These are phyloP conservation scores for Pueraria montana DNA, from an alignment of 306 rosid species.

Conservation along the genomic window DNA sequence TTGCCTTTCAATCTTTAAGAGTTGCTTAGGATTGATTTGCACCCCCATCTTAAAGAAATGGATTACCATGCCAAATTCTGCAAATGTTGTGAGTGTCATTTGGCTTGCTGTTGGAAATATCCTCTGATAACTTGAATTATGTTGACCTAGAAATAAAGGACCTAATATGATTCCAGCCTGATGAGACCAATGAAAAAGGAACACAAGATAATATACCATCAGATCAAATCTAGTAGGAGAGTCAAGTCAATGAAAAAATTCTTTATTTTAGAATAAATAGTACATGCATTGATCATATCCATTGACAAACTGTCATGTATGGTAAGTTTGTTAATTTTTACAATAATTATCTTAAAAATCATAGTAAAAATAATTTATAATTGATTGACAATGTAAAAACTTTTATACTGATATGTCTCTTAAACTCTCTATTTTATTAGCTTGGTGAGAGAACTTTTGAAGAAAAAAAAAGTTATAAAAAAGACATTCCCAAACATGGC, in stretches of 20 bases:
- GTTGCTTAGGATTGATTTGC: constrained; percentile 20
- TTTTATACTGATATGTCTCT: too few relatives aligned
- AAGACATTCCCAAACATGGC: not conserved
- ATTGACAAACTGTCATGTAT: not conserved
- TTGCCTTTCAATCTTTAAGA: constrained; percentile 28
- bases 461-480: not conserved
- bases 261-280: not conserved
- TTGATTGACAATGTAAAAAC: too few relatives aligned
- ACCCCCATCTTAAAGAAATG: constrained; percentile 51
- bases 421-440: not conserved
- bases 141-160: constrained; percentile 34
- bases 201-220: not conserved
- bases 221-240: not conserved
- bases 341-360: not conserved
- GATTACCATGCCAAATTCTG: constrained; percentile 52
- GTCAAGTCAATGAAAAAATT: not conserved
- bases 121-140: not conserved
- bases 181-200: not conserved
- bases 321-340: not conserved
- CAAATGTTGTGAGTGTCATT: constrained; percentile 43
- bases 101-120: constrained; percentile 21
- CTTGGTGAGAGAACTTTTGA: not conserved
- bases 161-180: constrained; percentile 52
- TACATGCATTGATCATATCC: not conserved
- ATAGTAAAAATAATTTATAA: too few relatives aligned